A percentile compares a stretch with the other conserved stretches of the same genome.
Conservation (phyloP, 2,329 filamentous ascomycete species). For the Sarocladium brachiariae region DNA sequence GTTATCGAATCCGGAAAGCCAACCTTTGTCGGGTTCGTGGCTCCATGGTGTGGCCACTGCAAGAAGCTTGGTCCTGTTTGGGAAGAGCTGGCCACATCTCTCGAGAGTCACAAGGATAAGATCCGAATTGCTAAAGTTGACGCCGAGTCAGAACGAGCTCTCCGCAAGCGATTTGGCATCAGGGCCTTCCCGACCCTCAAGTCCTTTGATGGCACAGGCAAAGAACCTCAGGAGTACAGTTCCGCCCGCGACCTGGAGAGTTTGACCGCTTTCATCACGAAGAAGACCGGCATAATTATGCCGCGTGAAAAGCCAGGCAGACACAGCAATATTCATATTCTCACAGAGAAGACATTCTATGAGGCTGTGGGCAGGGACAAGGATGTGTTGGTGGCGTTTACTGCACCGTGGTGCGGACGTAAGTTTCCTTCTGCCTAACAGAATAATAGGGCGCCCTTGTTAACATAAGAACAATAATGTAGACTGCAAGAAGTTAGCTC, state of each 20-base stretch:
- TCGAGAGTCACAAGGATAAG: conserved; percentile 63
- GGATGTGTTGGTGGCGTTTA: conserved; percentile 91
- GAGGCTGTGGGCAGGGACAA: conserved; percentile 74
- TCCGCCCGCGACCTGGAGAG: conserved; percentile 84
- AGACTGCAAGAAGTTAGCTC: conserved; percentile 97
- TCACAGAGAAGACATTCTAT: conserved; percentile 75
- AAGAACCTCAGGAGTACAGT: conserved; percentile 77
- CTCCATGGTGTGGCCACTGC: conserved; percentile 99
- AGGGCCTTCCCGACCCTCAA: conserved; percentile 96
- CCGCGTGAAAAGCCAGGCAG: conserved; percentile 67
- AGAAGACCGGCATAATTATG: conserved; percentile 84
- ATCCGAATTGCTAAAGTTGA: conserved; percentile 94
- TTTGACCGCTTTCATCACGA: conserved; percentile 69
- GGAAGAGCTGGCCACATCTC: conserved; percentile 75
- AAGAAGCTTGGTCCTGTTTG: conserved; percentile 93
- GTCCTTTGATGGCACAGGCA: conserved; percentile 93
- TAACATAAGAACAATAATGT: too few species aligned
- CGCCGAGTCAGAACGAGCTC: conserved; percentile 76
- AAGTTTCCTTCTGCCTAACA: too few species aligned
- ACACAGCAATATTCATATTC: conserved; percentile 68
- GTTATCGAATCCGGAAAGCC: conserved; percentile 90
- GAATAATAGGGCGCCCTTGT: too few species aligned
- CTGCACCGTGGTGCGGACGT: conserved; percentile 98
- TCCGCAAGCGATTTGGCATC: conserved; percentile 81
- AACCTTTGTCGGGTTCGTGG: conserved; percentile 95